phyloP scores from a whole-genome alignment of 768 basidiomycete species.

The Russula brevipes region DNA sequence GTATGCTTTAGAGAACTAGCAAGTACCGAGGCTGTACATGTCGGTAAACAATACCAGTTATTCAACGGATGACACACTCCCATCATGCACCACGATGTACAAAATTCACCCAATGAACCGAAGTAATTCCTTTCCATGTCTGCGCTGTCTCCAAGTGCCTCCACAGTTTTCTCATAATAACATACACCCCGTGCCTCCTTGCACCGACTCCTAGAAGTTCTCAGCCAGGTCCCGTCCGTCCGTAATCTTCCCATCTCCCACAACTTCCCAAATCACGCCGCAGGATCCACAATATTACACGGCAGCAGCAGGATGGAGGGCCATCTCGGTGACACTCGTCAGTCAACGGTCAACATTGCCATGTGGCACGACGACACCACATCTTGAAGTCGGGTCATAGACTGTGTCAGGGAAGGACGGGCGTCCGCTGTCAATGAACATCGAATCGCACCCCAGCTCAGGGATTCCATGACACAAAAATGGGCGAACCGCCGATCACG shows the following conservation, averaged over 20 bases:
- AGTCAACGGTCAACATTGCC: neutral
- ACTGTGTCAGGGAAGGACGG: neutral
- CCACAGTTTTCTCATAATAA: neutral
- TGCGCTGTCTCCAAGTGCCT: neutral
- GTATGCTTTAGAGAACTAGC: too few relatives aligned
- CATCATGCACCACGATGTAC: neutral
- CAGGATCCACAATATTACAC: constrained; percentile 19
- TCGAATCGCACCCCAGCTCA: neutral
- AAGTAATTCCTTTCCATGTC: neutral
- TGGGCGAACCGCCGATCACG: neutral
- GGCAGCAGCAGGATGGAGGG: constrained; percentile 12
- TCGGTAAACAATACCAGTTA: too few relatives aligned
- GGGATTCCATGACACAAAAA: constrained; percentile 12
- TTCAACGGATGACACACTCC: too few relatives aligned
- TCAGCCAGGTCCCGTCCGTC: neutral
- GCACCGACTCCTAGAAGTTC: neutral
- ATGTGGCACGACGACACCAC: neutral
- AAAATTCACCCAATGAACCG: neutral
- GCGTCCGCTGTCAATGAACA: neutral
- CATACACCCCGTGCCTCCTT: too few relatives aligned
- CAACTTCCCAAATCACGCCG: neutral
- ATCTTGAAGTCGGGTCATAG: neutral
- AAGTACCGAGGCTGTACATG: too few relatives aligned
- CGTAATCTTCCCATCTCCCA: neutral
- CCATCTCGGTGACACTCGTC: constrained; percentile 5